phyloP scores from a whole-genome alignment of 176 grass and related monocot species.

The Eleusine coracana region DNA sequence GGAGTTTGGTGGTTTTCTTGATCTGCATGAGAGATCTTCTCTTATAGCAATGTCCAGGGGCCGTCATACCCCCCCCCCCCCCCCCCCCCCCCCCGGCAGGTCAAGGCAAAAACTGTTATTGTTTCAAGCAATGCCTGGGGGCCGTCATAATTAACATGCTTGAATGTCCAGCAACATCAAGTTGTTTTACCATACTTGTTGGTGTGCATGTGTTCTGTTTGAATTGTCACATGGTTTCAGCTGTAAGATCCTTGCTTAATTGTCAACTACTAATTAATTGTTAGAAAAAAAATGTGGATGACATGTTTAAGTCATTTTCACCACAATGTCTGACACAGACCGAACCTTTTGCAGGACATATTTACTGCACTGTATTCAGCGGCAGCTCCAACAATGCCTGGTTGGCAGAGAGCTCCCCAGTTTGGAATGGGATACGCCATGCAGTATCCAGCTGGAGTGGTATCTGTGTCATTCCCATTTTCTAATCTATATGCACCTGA shows the following conservation, averaged over 20 bases:
- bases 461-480: slow-evolving; percentile 46
- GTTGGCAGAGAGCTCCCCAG: slow-evolving; percentile 72
- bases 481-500: slow-evolving; percentile 1
- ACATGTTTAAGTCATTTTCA: slow-evolving; percentile 19
- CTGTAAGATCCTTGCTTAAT: slow-evolving; percentile 16
- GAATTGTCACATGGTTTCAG: neutral
- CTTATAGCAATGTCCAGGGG: too few relatives aligned
- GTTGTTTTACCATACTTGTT: slow-evolving; percentile 13
- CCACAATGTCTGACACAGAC: slow-evolving; percentile 29
- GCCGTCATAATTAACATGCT: too few relatives aligned
- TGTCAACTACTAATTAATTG: neutral
- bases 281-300: slow-evolving; percentile 2
- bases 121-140: too few relatives aligned
- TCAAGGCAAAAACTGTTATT: too few relatives aligned
- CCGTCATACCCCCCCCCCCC: too few relatives aligned
- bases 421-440: slow-evolving; percentile 83
- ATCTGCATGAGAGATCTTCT: too few relatives aligned
- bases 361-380: slow-evolving; percentile 81
- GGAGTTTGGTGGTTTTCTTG: too few relatives aligned
- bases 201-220: neutral
- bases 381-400: slow-evolving; percentile 58
- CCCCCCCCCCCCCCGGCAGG: too few relatives aligned
- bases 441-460: slow-evolving; percentile 78
- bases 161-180: too few relatives aligned
- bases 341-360: slow-evolving; percentile 64